Evolutionary conservation across 2,329 filamentous ascomycete species (phyloP).

Genomic region (Huntiella moniliformis): DNA sequence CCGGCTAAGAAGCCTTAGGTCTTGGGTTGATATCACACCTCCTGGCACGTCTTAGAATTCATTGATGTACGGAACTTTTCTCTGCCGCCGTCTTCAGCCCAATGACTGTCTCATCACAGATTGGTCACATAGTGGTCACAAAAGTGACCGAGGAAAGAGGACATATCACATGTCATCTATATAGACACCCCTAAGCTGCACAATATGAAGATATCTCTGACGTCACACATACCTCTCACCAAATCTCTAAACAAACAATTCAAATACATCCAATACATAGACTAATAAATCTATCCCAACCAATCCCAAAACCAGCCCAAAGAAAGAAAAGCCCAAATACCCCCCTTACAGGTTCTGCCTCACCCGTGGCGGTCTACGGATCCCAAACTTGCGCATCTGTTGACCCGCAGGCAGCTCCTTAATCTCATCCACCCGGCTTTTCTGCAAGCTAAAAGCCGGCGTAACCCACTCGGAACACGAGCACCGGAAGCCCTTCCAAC

Average conservation of each 20-base stretch:
- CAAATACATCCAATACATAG: background rate
- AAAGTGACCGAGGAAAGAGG: too few relatives aligned
- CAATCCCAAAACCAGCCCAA: background rate
- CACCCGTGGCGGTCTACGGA: conserved; percentile 35
- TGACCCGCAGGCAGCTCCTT: conserved; percentile 15
- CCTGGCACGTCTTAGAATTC: background rate
- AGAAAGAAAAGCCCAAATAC: background rate
- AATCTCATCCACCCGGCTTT: conserved; percentile 61
- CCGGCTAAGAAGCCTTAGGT: conserved; percentile 13
- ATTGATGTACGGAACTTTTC: background rate
- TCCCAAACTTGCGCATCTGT: conserved; percentile 21
- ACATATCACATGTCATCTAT: background rate
- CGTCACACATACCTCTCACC: too few relatives aligned
- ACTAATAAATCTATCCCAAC: background rate
- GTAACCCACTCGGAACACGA: conserved; percentile 82
- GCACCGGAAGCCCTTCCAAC: conserved; percentile 90
- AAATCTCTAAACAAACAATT: too few relatives aligned
- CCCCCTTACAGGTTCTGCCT: conserved; percentile 19
- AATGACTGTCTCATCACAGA: too few relatives aligned
- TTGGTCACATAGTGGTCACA: too few relatives aligned
- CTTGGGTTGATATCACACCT: background rate
- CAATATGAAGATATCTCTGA: too few relatives aligned
- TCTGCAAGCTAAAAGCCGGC: conserved; percentile 73
- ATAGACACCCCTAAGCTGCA: background rate
- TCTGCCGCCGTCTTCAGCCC: background rate